Conservation (phyloP, 176 grass and related monocot species). For the Luzula sylvatica region DNA sequence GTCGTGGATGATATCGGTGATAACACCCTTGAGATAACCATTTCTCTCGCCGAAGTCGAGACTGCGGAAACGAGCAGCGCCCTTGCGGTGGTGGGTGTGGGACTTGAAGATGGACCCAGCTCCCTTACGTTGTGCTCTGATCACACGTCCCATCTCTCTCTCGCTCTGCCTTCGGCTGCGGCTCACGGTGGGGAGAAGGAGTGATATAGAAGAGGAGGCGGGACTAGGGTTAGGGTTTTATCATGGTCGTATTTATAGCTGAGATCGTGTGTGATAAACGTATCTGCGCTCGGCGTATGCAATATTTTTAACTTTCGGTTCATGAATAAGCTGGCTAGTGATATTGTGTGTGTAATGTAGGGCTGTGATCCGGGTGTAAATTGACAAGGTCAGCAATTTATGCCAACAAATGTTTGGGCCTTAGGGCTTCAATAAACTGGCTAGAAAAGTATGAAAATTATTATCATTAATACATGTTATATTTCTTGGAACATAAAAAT, state of each 20-base stretch:
- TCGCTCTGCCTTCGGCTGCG: neutral
- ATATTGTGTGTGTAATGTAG: no score
- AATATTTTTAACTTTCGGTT: no score
- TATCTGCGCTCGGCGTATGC: neutral
- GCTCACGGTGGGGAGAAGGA: neutral
- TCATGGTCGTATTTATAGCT: neutral
- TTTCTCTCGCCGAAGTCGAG: conserved; percentile 97
- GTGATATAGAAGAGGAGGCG: neutral
- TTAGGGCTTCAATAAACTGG: no score
- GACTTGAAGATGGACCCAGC: conserved; percentile 85
- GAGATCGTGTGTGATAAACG: neutral
- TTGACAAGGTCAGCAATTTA: no score
- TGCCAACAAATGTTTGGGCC: no score
- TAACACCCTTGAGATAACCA: conserved; percentile 77
- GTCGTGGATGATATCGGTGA: conserved; percentile 89
- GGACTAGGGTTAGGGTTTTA: neutral
- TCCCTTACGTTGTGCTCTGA: conserved; percentile 91
- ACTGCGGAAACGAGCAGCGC: conserved; percentile 65
- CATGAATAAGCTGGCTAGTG: no score
- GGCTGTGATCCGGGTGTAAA: no score
- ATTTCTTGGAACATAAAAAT: no score
- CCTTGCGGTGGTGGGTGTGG: conserved; percentile 99
- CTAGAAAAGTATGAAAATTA: no score
- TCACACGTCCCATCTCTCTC: conserved; percentile 75
- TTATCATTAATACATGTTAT: no score